These are phyloP conservation scores for Trichoderma harzianum DNA, from an alignment of 2,329 filamentous ascomycete genomes.

Conservation along the genomic window DNA sequence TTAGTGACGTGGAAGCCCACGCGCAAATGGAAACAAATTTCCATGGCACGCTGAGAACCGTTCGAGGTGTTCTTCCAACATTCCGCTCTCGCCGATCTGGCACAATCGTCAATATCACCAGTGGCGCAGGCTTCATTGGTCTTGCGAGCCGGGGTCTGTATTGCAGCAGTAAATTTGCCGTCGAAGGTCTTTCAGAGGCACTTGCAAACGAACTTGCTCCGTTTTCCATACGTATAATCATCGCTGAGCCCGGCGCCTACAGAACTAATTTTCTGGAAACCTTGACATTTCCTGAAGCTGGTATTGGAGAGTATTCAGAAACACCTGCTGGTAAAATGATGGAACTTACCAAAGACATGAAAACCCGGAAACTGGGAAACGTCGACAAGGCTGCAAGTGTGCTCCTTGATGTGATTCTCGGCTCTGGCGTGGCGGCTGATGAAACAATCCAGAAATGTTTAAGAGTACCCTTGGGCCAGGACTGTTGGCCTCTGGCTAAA, in stretches of 20 bases:
- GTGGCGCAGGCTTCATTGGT: not conserved
- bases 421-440: not conserved
- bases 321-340: not conserved
- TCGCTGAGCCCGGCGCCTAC: constrained; percentile 1
- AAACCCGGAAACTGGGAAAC: not conserved
- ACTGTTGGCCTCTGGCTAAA: not conserved
- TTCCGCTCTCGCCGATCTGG: constrained; percentile 37
- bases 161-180: not conserved
- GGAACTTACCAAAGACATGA: not conserved
- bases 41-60: constrained; percentile 46
- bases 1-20: constrained; percentile 39
- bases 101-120: constrained; percentile 5
- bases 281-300: not conserved
- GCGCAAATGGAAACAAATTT: constrained; percentile 46
- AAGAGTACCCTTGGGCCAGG: not conserved
- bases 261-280: constrained; percentile 1
- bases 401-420: not conserved
- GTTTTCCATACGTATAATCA: constrained; percentile 5
- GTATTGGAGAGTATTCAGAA: not conserved
- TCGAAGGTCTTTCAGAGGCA: constrained; percentile 9
- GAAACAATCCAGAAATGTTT: not conserved
- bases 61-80: constrained; percentile 45
- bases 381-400: not conserved
- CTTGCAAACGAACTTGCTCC: constrained; percentile 1
- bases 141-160: not conserved